phyloP scores from a whole-genome alignment of 2,329 filamentous ascomycete species.

The Pestalotiopsis sp. region DNA sequence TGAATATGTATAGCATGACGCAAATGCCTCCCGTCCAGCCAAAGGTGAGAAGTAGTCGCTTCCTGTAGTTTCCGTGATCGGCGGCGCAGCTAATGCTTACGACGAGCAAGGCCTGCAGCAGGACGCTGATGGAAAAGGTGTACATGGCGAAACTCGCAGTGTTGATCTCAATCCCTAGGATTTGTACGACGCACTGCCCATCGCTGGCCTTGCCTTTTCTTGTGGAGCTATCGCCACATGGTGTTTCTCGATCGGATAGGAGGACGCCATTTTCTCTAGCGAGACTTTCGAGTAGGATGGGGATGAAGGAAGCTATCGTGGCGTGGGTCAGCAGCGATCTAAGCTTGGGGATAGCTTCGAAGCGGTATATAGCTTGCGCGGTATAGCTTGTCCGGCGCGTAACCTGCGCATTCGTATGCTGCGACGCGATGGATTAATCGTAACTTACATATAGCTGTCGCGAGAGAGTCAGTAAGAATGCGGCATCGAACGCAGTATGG shows the following conservation, averaged over 20 bases:
- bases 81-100: constrained; percentile 96
- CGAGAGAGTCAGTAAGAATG: not conserved
- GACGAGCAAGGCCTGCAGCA: constrained; percentile 86
- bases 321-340: constrained; percentile 6
- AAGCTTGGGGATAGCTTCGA: not conserved
- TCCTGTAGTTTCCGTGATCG: constrained; percentile 91
- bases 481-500: not conserved
- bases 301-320: constrained; percentile 82
- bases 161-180: constrained; percentile 86
- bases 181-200: constrained; percentile 78
- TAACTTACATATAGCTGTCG: constrained; percentile 18
- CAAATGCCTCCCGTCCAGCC: constrained; percentile 78
- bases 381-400: not conserved
- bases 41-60: constrained; percentile 84
- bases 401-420: not conserved
- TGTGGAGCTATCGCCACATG: constrained; percentile 54
- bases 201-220: constrained; percentile 46
- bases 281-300: constrained; percentile 91
- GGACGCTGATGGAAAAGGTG: constrained; percentile 90
- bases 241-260: constrained; percentile 72
- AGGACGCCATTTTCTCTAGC: constrained; percentile 91
- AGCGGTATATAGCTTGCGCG: not conserved
- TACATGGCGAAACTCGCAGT: constrained; percentile 98
- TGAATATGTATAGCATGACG: constrained; percentile 86
- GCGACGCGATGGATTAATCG: not conserved